Evolutionary conservation across 2,329 filamentous ascomycete genomes (phyloP).

Genomic region (Fusarium gaditjirri): DNA sequence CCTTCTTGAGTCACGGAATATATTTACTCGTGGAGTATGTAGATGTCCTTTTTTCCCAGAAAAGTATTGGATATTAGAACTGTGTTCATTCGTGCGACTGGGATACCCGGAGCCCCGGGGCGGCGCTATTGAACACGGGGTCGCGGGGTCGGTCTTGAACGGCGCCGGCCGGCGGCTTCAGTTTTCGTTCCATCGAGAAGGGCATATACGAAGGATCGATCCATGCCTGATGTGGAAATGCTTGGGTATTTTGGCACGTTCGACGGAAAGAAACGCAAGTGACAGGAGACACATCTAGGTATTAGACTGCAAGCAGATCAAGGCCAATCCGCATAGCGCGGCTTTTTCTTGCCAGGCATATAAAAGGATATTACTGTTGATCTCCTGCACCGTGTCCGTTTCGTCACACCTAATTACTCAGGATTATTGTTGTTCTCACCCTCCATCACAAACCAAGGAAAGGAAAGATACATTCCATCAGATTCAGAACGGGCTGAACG

Average conservation of each 20-base stretch:
- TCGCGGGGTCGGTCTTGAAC: slow-evolving; percentile 32
- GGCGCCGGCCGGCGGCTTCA: slow-evolving; percentile 19
- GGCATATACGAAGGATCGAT: slow-evolving; percentile 5
- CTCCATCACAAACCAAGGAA: slow-evolving; percentile 33
- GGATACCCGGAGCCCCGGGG: slow-evolving; percentile 26
- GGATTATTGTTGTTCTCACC: slow-evolving; percentile 13
- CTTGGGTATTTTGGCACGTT: slow-evolving; percentile 2
- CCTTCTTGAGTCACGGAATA: slow-evolving; percentile 9
- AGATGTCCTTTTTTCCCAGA: background rate
- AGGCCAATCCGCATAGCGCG: slow-evolving; percentile 11
- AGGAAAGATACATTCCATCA: slow-evolving; percentile 27
- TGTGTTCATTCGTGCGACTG: slow-evolving; percentile 7
- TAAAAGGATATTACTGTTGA: slow-evolving; percentile 13
- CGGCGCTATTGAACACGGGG: slow-evolving; percentile 11
- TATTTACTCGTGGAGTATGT: slow-evolving; percentile 29
- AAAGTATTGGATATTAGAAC: slow-evolving; percentile 18
- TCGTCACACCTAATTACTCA: slow-evolving; percentile 8
- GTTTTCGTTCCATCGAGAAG: slow-evolving; percentile 6
- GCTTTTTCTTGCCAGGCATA: background rate
- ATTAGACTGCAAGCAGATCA: background rate
- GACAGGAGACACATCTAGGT: slow-evolving; percentile 5
- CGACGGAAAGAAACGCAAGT: slow-evolving; percentile 2
- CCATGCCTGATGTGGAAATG: slow-evolving; percentile 13
- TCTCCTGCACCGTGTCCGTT: slow-evolving; percentile 23
- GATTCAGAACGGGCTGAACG: slow-evolving; percentile 18